Evolutionary conservation across 2,329 filamentous ascomycete species (phyloP).

Genomic region (Penicillium sp.): DNA sequence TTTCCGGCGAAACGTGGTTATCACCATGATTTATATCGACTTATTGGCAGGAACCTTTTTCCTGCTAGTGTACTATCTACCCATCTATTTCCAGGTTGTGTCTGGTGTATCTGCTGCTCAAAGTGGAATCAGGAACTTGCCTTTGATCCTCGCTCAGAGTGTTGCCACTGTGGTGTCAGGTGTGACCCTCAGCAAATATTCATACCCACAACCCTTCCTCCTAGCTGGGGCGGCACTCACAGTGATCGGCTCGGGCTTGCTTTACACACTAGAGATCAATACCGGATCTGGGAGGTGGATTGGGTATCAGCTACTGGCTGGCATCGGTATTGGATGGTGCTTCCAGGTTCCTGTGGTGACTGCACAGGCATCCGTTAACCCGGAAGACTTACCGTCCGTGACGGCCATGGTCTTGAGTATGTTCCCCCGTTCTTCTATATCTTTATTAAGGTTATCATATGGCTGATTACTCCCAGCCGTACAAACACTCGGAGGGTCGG

Average conservation of each 20-base stretch:
- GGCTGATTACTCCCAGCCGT: conserved; percentile 20
- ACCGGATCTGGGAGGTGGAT: conserved; percentile 32
- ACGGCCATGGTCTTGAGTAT: conserved; percentile 12
- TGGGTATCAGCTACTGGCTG: conserved; percentile 33
- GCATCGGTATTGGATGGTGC: conserved; percentile 30
- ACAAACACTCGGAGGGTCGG: conserved; percentile 38
- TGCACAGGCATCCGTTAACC: conserved; percentile 6
- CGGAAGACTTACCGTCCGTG: conserved; percentile 9
- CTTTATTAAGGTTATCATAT: too few relatives aligned
- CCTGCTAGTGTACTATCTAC: conserved; percentile 42
- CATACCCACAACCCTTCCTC: conserved; percentile 38
- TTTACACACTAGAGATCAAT: conserved; percentile 42
- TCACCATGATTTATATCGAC: conserved; percentile 41
- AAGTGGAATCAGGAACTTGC: conserved; percentile 51
- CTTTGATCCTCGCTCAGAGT: conserved; percentile 46
- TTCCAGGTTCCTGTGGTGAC: conserved; percentile 22
- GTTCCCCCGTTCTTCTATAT: background rate
- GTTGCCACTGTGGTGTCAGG: conserved; percentile 40
- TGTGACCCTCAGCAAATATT: conserved; percentile 34
- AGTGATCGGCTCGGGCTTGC: conserved; percentile 39
- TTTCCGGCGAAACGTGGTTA: conserved; percentile 39
- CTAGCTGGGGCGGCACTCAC: conserved; percentile 37
- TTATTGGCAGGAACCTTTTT: conserved; percentile 44
- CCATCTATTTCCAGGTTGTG: conserved; percentile 48
- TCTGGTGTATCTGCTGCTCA: conserved; percentile 38